Base-by-base conservation (phyloP, 2,329 filamentous ascomycete species). In the Didymella lethalis region DNA sequence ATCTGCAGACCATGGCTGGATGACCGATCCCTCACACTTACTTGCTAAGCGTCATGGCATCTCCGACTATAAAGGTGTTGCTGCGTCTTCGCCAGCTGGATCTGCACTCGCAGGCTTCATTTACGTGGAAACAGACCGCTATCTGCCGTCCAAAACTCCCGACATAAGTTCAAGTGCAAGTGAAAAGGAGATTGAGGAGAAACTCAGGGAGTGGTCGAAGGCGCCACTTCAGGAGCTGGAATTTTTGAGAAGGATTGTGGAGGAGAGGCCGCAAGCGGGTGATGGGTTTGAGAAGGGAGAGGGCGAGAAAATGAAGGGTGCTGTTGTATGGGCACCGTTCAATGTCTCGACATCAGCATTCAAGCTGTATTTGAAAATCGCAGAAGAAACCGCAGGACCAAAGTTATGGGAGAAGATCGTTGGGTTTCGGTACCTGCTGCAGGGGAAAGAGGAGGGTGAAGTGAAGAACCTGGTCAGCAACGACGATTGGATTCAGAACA, bases 301-400 rank as follows among this genome's bases (percentile, higher is more conserved):
- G 25, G 60, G 54, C 0, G 78, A 88, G 20, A 87, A 52, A 28
- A 54, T 91, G 66, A 80, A 88, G 2, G 93, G 85, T 0, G 86
- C 93, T 63, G 84, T 97, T 4, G 88, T 92, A 1, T 97, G 92
- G 91, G 93, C 92, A n/a, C 93, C 93, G 0, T 74, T 97, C 48
- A 85, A 90, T 10, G 86, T 87, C 41, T 87, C 90, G 0, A 73
- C 83, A 0, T 80, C 76, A 6, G 83, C 82, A 0, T 77, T 97
- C 72, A 79, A 85, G 62, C 76, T 78, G 62, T 97, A 96, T 75
- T 80, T 96, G 6, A 77, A 76, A 0, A 71, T 82, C 16, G 90
- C 87, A 2, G 80, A 87, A 72, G 79, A 86, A 61, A 80, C 80
- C 53, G 88, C 89, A 0, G 90, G 89, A 1, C 80, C 83, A 41